A percentile compares a stretch with the other conserved stretches of the same genome.
Conservation (phyloP, 768 basidiomycete species). For the Collybia nuda region DNA sequence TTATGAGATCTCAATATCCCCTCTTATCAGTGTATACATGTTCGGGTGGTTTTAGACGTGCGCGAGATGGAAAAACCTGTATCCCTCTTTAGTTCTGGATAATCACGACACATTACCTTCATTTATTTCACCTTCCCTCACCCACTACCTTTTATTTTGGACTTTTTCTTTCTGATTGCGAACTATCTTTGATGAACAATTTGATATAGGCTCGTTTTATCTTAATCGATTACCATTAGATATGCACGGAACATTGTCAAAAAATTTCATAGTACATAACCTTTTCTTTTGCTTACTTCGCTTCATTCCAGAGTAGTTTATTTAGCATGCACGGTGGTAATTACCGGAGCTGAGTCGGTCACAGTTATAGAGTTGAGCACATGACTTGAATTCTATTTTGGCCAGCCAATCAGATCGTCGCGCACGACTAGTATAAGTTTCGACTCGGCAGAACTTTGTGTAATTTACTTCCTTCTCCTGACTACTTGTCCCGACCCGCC, state of each 20-base stretch:
- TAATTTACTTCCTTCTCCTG: neutral
- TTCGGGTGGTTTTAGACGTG: slow-evolving; percentile 43
- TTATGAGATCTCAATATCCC: neutral
- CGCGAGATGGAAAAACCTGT: slow-evolving; percentile 44
- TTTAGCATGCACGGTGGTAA: no score
- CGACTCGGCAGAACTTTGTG: neutral
- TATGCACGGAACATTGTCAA: no score
- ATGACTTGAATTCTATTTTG: slow-evolving; percentile 10
- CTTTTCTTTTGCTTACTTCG: no score
- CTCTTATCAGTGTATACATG: slow-evolving; percentile 46
- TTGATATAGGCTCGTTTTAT: no score
- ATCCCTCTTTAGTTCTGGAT: slow-evolving; percentile 23
- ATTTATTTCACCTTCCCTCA: neutral
- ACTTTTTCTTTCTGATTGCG: neutral
- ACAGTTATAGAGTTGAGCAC: neutral
- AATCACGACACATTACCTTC: slow-evolving; percentile 4
- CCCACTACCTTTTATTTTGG: neutral
- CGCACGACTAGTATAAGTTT: slow-evolving; percentile 16
- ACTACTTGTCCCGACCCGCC: slow-evolving; percentile 11
- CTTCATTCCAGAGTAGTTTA: no score
- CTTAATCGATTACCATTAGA: no score
- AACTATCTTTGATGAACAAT: neutral
- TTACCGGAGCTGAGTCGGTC: neutral
- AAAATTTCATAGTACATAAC: no score
- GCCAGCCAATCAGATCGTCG: slow-evolving; percentile 16